Evolutionary conservation across 345 rosid species (phyloP).

Genomic region (Lagerstroemia speciosa): DNA sequence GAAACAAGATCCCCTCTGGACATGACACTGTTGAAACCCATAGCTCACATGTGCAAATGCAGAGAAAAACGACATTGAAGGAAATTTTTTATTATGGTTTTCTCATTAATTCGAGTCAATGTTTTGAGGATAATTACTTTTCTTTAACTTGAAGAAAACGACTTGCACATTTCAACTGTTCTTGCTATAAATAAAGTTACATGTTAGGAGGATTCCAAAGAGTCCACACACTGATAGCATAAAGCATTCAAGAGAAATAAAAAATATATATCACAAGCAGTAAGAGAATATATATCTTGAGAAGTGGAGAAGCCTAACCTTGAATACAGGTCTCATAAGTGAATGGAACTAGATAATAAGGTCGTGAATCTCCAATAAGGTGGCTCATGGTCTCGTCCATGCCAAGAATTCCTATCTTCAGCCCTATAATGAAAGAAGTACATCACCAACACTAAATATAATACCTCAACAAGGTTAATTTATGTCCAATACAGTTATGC

Average conservation of each 20-base stretch:
- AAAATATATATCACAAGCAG: no score
- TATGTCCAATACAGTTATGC: not conserved
- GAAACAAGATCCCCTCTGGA: not conserved
- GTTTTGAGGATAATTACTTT: not conserved
- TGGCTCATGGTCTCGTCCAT: not conserved
- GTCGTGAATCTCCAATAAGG: not conserved
- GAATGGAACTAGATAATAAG: not conserved
- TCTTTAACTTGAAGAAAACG: not conserved
- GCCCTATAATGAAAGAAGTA: not conserved
- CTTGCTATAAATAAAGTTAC: not conserved
- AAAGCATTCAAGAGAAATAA: not conserved
- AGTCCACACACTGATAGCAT: not conserved
- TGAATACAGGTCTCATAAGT: not conserved
- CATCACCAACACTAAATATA: not conserved
- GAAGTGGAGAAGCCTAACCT: not conserved
- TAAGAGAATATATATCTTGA: not conserved
- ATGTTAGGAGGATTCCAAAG: not conserved
- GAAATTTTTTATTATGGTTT: not conserved
- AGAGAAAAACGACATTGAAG: not conserved
- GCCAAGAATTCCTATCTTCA: not conserved
- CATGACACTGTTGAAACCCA: not conserved
- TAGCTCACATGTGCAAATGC: not conserved
- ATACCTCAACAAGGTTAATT: not conserved
- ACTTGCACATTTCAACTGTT: not conserved
- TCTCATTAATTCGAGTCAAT: not conserved